Evolutionary conservation across 2,329 filamentous ascomycete genomes (phyloP).

Genomic region (Fusarium sp.): DNA sequence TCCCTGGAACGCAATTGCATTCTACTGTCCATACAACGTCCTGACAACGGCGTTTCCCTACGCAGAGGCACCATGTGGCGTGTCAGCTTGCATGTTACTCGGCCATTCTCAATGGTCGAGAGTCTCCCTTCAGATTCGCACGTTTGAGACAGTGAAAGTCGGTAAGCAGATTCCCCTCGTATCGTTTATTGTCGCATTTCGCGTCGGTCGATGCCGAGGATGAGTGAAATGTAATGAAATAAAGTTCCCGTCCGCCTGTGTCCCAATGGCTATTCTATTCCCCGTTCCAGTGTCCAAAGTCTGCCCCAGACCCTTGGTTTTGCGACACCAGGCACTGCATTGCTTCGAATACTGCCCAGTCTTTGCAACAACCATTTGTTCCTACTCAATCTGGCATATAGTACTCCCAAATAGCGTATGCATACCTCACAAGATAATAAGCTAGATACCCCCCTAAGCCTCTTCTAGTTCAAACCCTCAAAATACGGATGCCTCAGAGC

Average conservation of each 20-base stretch:
- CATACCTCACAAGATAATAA: too few relatives aligned
- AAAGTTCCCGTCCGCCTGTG: background rate
- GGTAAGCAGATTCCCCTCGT: background rate
- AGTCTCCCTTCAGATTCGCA: background rate
- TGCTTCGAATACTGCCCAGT: too few relatives aligned
- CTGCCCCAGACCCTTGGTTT: background rate
- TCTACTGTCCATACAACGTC: background rate
- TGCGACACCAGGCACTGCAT: too few relatives aligned
- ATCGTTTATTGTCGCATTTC: background rate
- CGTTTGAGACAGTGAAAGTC: background rate
- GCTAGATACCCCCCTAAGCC: too few relatives aligned
- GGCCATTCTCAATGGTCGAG: background rate
- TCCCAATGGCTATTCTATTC: background rate
- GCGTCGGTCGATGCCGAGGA: background rate
- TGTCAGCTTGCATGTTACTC: background rate
- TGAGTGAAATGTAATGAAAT: background rate
- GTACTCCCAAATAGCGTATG: too few relatives aligned
- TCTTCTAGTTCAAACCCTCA: background rate
- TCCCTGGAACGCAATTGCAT: background rate
- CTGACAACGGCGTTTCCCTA: background rate
- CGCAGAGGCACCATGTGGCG: background rate
- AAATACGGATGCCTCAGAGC: constrained; percentile 4
- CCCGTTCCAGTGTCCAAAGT: background rate
- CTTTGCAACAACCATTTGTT: too few relatives aligned
- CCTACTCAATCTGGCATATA: too few relatives aligned